Conservation (phyloP, 2,329 filamentous ascomycete species). For the Kalmusia sp. region DNA sequence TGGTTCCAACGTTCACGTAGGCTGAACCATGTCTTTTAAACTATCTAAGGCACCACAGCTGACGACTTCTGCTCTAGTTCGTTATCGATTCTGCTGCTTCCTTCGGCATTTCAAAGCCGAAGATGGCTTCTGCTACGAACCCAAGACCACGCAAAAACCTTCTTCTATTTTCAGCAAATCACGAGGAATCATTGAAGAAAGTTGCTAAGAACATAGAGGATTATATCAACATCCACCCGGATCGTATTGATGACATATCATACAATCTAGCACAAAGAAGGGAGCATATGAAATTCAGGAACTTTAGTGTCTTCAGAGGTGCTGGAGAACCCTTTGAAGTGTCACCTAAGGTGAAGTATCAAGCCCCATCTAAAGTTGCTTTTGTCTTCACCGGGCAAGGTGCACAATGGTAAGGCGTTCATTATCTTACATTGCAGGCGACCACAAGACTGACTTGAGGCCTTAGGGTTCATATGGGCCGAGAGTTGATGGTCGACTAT, state of each 20-base stretch:
- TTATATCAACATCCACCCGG: not conserved
- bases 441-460: not conserved
- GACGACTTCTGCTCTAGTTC: not conserved
- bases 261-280: conserved; percentile 15
- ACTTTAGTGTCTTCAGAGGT: not conserved
- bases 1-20: conserved; percentile 39
- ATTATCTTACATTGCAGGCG: too few species aligned
- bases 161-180: not conserved
- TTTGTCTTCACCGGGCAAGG: conserved; percentile 51
- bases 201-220: not conserved
- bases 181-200: not conserved
- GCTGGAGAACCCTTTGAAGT: too few species aligned
- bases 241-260: not conserved
- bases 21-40: not conserved
- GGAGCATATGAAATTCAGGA: conserved; percentile 9
- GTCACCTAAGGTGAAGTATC: not conserved
- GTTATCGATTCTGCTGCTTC: not conserved
- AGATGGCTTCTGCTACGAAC: not conserved
- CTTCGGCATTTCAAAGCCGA: not conserved
- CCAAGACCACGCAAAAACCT: not conserved
- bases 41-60: not conserved
- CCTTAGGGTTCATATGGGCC: not conserved
- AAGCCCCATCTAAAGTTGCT: not conserved
- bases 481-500: not conserved
- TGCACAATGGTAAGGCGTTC: conserved; percentile 43